Percentiles rank a stretch among this genome's conserved stretches.
These are phyloP conservation scores for Colletotrichum australisinense DNA, from an alignment of 2,329 filamentous ascomycete genomes.

Conservation along the genomic window DNA sequence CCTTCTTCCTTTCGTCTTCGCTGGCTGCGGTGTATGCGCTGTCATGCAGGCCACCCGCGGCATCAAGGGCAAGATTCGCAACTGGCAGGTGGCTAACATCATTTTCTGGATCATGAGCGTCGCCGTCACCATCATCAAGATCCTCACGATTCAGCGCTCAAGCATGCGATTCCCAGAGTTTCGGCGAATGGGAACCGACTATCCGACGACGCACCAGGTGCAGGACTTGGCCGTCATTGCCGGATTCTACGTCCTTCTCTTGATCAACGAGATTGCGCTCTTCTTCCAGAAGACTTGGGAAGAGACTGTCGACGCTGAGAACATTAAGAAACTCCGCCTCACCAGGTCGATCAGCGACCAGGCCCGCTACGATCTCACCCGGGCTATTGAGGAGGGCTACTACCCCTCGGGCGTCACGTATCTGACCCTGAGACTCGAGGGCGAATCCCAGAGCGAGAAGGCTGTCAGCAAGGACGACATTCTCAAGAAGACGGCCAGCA, in stretches of 20 bases:
- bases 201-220: slow-evolving; percentile 40
- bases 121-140: slow-evolving; percentile 39
- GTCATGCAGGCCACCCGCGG: slow-evolving; percentile 37
- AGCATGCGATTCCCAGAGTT: slow-evolving; percentile 25
- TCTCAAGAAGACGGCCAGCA: slow-evolving; percentile 30
- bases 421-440: slow-evolving; percentile 31
- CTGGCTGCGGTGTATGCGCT: slow-evolving; percentile 35
- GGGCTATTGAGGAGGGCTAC: slow-evolving; percentile 32
- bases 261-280: slow-evolving; percentile 35
- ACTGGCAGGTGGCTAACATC: slow-evolving; percentile 38
- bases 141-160: slow-evolving; percentile 31
- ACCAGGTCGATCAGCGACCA: slow-evolving; percentile 32
- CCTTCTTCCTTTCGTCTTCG: slow-evolving; percentile 39
- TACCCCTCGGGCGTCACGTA: slow-evolving; percentile 34
- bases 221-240: slow-evolving; percentile 39
- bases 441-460: slow-evolving; percentile 33
- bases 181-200: slow-evolving; percentile 32
- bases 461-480: slow-evolving; percentile 28
- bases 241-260: slow-evolving; percentile 37
- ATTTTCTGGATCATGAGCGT: slow-evolving; percentile 40
- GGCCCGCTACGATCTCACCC: slow-evolving; percentile 31
- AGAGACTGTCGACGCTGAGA: slow-evolving; percentile 25
- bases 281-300: slow-evolving; percentile 36
- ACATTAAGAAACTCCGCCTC: slow-evolving; percentile 31
- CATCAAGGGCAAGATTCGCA: slow-evolving; percentile 30